Evolutionary conservation across 1,139 yeast genomes (phyloP).

Genomic region (Maudiozyma humilis): DNA sequence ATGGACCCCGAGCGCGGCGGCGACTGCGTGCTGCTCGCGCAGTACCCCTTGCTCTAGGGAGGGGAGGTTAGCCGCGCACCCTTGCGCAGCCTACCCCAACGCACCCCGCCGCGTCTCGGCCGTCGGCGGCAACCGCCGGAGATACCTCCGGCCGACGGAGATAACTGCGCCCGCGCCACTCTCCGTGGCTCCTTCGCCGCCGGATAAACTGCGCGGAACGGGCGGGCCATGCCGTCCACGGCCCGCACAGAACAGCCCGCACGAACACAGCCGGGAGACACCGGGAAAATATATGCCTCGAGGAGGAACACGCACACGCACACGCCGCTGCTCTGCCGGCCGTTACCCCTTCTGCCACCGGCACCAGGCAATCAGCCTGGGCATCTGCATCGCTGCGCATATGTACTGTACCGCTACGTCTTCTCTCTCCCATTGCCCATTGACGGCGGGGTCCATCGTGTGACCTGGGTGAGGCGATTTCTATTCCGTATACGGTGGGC

Average conservation of each 20-base stretch:
- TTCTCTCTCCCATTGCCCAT: too few species aligned
- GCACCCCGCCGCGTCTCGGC: not conserved
- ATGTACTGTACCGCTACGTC: too few species aligned
- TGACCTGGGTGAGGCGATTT: too few species aligned
- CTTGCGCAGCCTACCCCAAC: too few species aligned
- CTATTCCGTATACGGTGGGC: too few species aligned
- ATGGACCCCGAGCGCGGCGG: slow-evolving; percentile 89
- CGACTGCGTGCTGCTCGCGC: slow-evolving; percentile 75
- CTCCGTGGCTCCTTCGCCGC: too few species aligned
- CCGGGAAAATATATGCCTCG: not conserved
- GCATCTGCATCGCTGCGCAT: not conserved
- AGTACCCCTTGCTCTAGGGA: slow-evolving; percentile 49
- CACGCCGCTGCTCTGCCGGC: not conserved
- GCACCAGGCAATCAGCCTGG: not conserved
- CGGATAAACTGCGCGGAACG: not conserved
- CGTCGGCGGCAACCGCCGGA: not conserved
- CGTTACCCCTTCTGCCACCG: not conserved
- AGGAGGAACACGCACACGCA: too few species aligned
- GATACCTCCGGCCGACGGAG: not conserved
- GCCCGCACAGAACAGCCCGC: too few species aligned
- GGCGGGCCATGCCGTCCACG: too few species aligned
- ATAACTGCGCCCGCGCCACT: not conserved
- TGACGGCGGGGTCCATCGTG: too few species aligned
- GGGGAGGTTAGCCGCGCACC: too few species aligned
- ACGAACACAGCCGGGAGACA: not conserved